Conservation (phyloP, 768 basidiomycete genomes). For the Tricholoma matsutake region DNA sequence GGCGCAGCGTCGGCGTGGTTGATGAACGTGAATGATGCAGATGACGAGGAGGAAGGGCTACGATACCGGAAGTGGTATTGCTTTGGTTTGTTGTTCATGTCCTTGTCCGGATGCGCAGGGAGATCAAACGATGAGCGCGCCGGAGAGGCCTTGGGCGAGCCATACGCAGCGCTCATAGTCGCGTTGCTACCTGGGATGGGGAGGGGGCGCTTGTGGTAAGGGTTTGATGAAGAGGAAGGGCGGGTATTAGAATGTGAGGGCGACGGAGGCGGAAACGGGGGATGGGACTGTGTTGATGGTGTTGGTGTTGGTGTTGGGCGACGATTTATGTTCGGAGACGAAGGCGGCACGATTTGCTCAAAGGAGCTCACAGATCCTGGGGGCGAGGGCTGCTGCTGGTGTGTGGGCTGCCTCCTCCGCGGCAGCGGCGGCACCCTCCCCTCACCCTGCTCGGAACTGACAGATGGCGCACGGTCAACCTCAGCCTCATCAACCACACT, state of each 20-base stretch:
- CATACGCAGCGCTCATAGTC: background rate
- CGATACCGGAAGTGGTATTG: background rate
- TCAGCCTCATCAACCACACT: background rate
- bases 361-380: slow-evolving; percentile 42
- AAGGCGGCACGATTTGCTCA: slow-evolving; percentile 42
- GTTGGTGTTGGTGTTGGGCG: background rate
- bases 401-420: slow-evolving; percentile 18
- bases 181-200: background rate
- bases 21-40: background rate
- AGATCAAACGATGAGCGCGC: background rate
- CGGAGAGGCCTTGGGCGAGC: background rate
- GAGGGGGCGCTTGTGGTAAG: background rate
- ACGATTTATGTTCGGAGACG: background rate
- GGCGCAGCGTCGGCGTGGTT: background rate
- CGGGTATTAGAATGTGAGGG: background rate
- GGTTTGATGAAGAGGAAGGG: background rate
- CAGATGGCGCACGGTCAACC: background rate
- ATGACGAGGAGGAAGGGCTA: background rate
- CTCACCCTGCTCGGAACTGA: background rate
- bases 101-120: background rate
- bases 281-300: background rate
- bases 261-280: background rate
- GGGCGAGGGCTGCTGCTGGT: slow-evolving; percentile 32
- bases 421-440: slow-evolving; percentile 27
- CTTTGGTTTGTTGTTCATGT: background rate